Percentiles rank a stretch among this genome's conserved stretches.
These are phyloP conservation scores for Tulasnella sp. DNA, from an alignment of 768 basidiomycete species.

Conservation along the genomic window DNA sequence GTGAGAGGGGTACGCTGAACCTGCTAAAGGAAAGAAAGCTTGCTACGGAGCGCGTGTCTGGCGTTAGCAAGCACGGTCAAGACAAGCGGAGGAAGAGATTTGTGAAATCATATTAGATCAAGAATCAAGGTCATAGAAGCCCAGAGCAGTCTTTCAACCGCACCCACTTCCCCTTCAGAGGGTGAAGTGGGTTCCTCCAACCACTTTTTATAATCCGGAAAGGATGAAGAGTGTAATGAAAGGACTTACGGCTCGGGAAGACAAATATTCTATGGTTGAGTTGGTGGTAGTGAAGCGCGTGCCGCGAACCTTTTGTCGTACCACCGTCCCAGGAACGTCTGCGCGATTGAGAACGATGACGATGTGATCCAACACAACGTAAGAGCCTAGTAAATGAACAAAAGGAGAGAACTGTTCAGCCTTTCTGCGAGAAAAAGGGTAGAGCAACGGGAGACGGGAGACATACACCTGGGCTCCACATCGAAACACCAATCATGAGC, in stretches of 20 bases:
- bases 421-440: neutral
- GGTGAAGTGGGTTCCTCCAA: neutral
- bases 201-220: slow-evolving; percentile 19
- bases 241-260: neutral
- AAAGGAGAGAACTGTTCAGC: neutral
- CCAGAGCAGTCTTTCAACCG: neutral
- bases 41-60: no score
- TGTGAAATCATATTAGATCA: slow-evolving; percentile 27
- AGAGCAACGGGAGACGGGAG: neutral
- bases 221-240: neutral
- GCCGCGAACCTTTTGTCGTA: neutral
- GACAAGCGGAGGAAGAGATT: no score
- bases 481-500: slow-evolving; percentile 24
- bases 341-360: slow-evolving; percentile 23
- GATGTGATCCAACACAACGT: slow-evolving; percentile 27
- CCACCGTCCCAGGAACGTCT: slow-evolving; percentile 12
- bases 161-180: neutral
- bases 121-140: slow-evolving; percentile 10
- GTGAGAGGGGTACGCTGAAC: no score
- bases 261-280: neutral
- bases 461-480: slow-evolving; percentile 25
- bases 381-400: neutral
- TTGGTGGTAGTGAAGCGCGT: neutral
- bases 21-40: no score
- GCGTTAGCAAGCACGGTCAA: no score